Base-by-base conservation (phyloP, 257 asterid species). In the Schizonepeta tenuifolia region DNA sequence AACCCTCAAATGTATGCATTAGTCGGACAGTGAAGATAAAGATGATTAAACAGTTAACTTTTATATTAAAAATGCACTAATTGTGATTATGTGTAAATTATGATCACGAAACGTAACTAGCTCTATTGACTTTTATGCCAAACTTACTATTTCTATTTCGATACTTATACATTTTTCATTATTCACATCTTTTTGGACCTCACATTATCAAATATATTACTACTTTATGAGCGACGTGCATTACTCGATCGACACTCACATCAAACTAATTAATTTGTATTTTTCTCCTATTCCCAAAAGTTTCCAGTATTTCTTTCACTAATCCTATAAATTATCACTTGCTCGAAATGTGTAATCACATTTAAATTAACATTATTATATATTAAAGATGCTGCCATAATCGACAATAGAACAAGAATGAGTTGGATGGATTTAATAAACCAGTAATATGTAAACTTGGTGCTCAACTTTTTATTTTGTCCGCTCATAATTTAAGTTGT, bases 381-480 rank as follows among this genome's bases (percentile, higher is more conserved):
- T 21, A 12, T 46, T 33, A 15, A 69, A 69, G 56, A 18, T 60
- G 51, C 50, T 41, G 66, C 22, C 22, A 50, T 50, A 50, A 50
- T 50, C 10, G 33, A 71, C 60, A 63, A 62, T 65, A 54, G 17
- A 11, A 65, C 24, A 22, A 35, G n/a, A 33, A 47, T 56, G 61
- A 35, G 69, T 66, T 46, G 79, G 69, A 56, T 56, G 53, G 44
- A 44, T 35, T 21, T 57, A 54, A 71, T 67, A 44, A 68, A 59
- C 79, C 79, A 75, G 36, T 75, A 57, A 58, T 47, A 40, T 75
- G 17, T 53, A 28, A 69, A 76, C 40, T 69, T 61, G 50, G 80
- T 76, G 80, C 72, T 69, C 53, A 62, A 53, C 61, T 43, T 75
- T 68, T 69, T 20, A 49, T 75, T 56, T 74, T 74, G 65, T 75